Base-by-base conservation (phyloP, 2,329 filamentous ascomycete genomes). In the Ophiostoma montium region DNA sequence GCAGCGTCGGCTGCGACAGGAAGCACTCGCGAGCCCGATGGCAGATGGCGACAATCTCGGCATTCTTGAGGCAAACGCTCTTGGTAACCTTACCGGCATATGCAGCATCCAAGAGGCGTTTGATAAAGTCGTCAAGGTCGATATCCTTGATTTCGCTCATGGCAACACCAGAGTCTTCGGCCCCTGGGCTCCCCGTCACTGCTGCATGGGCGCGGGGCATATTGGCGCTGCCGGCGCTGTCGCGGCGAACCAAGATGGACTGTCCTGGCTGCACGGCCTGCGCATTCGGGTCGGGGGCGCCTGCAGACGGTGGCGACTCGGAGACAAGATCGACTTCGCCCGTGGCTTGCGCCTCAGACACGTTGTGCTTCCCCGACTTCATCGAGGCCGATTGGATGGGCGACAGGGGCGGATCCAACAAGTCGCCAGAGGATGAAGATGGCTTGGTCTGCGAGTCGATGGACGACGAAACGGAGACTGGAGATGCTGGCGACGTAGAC, bases 81-180 rank as follows among this genome's bases (percentile, higher is more conserved):
- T 98, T 98, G 54, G 92, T 96, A 58, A 95, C 86, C 66, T 98
- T 98, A 56, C 88, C 88, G 41, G 88, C 85, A 62, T 98, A 98
- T 12, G 86, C 92, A 10, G 92, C 90, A 65, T 98, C 92, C 48
- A 98, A 71, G 39, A 98, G 76, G 39, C 92, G 81, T 59, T 89
- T 88, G 62, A 98, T 98, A 73, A 94, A 95, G 62, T 98, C 92
- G 61, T 98, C 92, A 30, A 98, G 72, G 62, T 98, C 92, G 57
- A 92, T 86, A 33, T 89, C 80, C 65, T 95, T 95, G 60, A 96
- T 78, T 19, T 94, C 86, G 49, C 84, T 80, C 74, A 96, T 94
- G 54, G 86, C 84, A 66, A 95, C 84, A 49, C 68, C 70, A 8
- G 67, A 35, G 15, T 53, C 55, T 19, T 55, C 55, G 1, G 45